Evolutionary conservation across 1,284 basidiomycete species (phyloP).

Genomic region (Leccinum angustisporum): DNA sequence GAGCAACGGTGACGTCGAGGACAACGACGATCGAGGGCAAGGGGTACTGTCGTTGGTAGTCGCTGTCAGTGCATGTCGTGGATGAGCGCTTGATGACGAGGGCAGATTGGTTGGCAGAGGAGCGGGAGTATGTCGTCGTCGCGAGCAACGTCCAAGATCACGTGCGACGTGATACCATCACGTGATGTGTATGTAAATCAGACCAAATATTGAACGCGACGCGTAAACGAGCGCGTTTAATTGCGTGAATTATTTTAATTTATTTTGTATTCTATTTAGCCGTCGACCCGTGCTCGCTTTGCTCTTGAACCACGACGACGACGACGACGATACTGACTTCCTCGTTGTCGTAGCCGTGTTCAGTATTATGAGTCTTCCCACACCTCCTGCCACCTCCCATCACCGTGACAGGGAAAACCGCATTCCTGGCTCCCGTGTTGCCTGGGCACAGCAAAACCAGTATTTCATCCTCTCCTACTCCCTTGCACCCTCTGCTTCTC

Average conservation of each 20-base stretch:
- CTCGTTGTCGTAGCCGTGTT: constrained; percentile 17
- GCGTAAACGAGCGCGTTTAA: constrained; percentile 39
- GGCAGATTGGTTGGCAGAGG: too few species aligned
- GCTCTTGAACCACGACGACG: constrained; percentile 23
- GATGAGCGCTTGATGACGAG: too few species aligned
- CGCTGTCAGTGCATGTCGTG: too few species aligned
- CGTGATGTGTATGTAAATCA: constrained; percentile 23
- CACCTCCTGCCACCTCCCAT: constrained; percentile 63
- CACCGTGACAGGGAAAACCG: constrained; percentile 55
- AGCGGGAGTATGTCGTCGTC: too few species aligned
- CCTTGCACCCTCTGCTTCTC: constrained; percentile 31
- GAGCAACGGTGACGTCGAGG: not conserved
- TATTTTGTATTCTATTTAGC: constrained; percentile 18
- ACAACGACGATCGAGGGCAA: not conserved
- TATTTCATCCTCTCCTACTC: constrained; percentile 48
- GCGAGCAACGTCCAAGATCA: not conserved
- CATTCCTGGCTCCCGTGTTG: constrained; percentile 46
- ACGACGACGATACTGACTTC: not conserved
- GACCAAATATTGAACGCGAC: constrained; percentile 35
- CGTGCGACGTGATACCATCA: constrained; percentile 10
- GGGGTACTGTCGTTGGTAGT: too few species aligned
- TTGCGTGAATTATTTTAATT: constrained; percentile 33
- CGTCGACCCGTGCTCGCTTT: not conserved
- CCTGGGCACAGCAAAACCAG: constrained; percentile 58
- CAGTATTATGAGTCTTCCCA: constrained; percentile 47